phyloP scores from a whole-genome alignment of 805 yeast genomes.

The Zygoascus flipseniorum region DNA sequence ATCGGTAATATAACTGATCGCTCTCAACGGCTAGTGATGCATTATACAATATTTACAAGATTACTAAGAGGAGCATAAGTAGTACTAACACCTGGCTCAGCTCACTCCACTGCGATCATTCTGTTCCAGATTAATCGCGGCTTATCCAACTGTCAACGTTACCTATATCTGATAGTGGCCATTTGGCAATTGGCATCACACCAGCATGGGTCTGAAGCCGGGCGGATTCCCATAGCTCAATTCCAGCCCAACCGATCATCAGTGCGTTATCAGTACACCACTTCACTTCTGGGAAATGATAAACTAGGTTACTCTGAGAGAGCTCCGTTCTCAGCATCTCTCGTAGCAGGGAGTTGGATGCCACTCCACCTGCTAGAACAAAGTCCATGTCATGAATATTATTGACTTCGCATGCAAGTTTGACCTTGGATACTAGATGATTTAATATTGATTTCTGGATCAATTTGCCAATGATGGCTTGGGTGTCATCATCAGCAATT shows the following conservation, averaged over 20 bases:
- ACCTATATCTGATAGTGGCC: conserved; percentile 60
- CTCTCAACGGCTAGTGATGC: conserved; percentile 21
- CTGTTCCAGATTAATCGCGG: neutral
- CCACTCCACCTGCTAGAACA: conserved; percentile 93
- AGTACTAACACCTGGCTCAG: too few species aligned
- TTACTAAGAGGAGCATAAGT: too few species aligned
- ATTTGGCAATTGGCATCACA: conserved; percentile 62
- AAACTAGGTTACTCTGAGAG: conserved; percentile 18
- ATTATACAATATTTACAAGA: neutral
- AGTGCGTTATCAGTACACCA: conserved; percentile 92
- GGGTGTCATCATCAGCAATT: conserved; percentile 3
- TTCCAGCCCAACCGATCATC: conserved; percentile 98
- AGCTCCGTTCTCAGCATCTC: conserved; percentile 21
- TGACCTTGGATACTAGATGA: conserved; percentile 62
- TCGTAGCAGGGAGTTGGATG: conserved; percentile 46
- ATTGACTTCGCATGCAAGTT: conserved; percentile 35
- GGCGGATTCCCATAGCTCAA: conserved; percentile 63
- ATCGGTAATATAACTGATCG: neutral
- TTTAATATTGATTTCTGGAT: conserved; percentile 60
- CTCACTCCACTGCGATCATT: too few species aligned
- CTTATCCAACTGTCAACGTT: conserved; percentile 1
- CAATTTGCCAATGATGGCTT: conserved; percentile 13
- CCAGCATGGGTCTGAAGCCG: conserved; percentile 39
- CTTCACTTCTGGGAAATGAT: conserved; percentile 58
- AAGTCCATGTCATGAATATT: conserved; percentile 34